phyloP scores from a whole-genome alignment of 163 green algal species.

The Volvox carteri region DNA sequence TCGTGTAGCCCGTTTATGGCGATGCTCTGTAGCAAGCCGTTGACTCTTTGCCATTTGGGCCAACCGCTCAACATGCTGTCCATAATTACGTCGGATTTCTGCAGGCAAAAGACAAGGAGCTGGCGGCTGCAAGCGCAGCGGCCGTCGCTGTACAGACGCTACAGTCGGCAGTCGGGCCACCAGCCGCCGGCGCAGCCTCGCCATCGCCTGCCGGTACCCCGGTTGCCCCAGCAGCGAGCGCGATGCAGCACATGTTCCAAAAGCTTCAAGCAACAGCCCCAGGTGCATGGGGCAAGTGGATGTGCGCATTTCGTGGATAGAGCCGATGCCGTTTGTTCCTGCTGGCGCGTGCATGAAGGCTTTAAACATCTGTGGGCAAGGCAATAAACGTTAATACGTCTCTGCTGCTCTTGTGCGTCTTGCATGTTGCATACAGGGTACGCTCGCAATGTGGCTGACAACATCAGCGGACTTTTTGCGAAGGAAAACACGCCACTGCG shows the following conservation, averaged over 20 bases:
- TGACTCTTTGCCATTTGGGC: too few relatives aligned
- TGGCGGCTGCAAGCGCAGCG: conserved; percentile 18
- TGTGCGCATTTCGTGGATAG: too few relatives aligned
- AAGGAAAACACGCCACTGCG: conserved; percentile 23
- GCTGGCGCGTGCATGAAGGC: too few relatives aligned
- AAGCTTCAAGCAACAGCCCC: conserved; percentile 45
- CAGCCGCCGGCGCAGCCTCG: not conserved
- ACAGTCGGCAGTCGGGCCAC: not conserved
- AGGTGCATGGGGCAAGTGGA: conserved; percentile 16
- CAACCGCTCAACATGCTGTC: too few relatives aligned
- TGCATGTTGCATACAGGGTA: conserved; percentile 3
- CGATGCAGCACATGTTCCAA: conserved; percentile 75
- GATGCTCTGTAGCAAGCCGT: too few relatives aligned
- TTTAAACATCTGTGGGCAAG: too few relatives aligned
- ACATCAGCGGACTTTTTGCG: conserved; percentile 36
- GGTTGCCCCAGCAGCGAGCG: conserved; percentile 37
- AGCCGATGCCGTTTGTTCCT: too few relatives aligned
- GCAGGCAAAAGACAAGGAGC: conserved; percentile 23
- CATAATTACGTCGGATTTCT: too few relatives aligned
- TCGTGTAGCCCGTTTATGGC: too few relatives aligned
- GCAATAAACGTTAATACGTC: too few relatives aligned
- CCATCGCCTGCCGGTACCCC: not conserved
- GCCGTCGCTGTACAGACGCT: conserved; percentile 37
- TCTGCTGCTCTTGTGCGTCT: too few relatives aligned
- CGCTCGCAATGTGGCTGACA: conserved; percentile 39